Evolutionary conservation across 1,284 basidiomycete genomes (phyloP).

Genomic region (Pyrrhoderma lamaoense): DNA sequence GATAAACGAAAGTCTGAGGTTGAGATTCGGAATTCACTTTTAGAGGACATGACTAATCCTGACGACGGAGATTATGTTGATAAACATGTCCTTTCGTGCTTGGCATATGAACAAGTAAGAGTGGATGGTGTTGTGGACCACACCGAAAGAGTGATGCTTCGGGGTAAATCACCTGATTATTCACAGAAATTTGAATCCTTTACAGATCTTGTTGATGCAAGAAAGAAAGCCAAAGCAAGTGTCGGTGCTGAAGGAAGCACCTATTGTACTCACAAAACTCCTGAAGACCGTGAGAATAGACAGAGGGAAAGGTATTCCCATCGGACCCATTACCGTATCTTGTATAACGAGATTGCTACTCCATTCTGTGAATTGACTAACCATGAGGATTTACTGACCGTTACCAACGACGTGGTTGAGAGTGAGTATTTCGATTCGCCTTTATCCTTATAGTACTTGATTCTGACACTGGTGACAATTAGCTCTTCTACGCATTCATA

Average conservation of each 20-base stretch:
- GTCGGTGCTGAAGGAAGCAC: no score
- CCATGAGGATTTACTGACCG: no score
- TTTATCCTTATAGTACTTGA: no score
- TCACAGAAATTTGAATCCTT: not conserved
- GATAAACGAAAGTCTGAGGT: not conserved
- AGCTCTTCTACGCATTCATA: conserved; percentile 1
- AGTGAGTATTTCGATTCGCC: no score
- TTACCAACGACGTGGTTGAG: no score
- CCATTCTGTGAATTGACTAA: no score
- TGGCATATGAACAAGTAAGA: not conserved
- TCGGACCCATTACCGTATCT: conserved; percentile 5
- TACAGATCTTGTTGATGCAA: not conserved
- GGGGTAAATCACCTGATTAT: not conserved
- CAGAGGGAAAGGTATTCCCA: not conserved
- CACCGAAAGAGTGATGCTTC: conserved; percentile 3
- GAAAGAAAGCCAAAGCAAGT: no score
- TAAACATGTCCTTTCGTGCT: not conserved
- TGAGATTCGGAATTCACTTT: not conserved
- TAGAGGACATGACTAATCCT: not conserved
- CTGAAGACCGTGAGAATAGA: not conserved
- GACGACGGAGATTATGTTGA: not conserved
- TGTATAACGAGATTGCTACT: not conserved
- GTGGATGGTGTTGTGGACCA: conserved; percentile 2
- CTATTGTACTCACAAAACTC: no score
- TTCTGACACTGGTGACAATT: no score